These are phyloP conservation scores for Pyrenochaeta sp. DNA, from an alignment of 2,329 filamentous ascomycete genomes.

Conservation along the genomic window DNA sequence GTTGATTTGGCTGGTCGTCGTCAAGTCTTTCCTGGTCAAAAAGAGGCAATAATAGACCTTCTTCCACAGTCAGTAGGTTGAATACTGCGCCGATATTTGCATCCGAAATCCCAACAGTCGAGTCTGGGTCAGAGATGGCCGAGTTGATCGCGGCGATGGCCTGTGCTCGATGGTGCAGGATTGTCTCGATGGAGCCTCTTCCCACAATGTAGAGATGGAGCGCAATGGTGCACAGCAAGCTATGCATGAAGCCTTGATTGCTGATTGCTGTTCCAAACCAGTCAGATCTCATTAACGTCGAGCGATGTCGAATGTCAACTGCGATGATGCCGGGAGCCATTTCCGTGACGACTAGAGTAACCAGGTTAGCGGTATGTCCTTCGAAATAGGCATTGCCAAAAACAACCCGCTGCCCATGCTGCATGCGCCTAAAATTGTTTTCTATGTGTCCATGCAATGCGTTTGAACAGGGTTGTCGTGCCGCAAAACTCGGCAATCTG, in stretches of 20 bases:
- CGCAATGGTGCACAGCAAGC: constrained; percentile 46
- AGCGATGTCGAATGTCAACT: constrained; percentile 46
- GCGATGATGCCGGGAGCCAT: constrained; percentile 49
- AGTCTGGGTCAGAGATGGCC: constrained; percentile 38
- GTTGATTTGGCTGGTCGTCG: constrained; percentile 43
- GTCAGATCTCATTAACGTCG: constrained; percentile 45
- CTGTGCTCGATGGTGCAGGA: constrained; percentile 44
- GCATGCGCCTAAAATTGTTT: neutral
- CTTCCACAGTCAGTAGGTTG: constrained; percentile 48
- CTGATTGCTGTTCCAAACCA: constrained; percentile 48
- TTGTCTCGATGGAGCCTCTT: constrained; percentile 39
- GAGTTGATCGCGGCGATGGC: constrained; percentile 46
- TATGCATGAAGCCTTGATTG: constrained; percentile 50
- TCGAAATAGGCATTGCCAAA: neutral
- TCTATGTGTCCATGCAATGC: neutral
- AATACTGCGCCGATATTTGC: constrained; percentile 51
- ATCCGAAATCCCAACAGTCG: constrained; percentile 40
- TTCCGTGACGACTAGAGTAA: constrained; percentile 37
- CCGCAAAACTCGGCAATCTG: constrained; percentile 18
- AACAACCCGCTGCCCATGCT: neutral
- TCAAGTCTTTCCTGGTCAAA: constrained; percentile 27
- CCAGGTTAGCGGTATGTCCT: too few relatives aligned
- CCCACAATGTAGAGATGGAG: constrained; percentile 45
- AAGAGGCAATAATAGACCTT: constrained; percentile 35
- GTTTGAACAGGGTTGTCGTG: constrained; percentile 4